phyloP scores from a whole-genome alignment of 2,329 filamentous ascomycete genomes.

The Ophiostoma ips region DNA sequence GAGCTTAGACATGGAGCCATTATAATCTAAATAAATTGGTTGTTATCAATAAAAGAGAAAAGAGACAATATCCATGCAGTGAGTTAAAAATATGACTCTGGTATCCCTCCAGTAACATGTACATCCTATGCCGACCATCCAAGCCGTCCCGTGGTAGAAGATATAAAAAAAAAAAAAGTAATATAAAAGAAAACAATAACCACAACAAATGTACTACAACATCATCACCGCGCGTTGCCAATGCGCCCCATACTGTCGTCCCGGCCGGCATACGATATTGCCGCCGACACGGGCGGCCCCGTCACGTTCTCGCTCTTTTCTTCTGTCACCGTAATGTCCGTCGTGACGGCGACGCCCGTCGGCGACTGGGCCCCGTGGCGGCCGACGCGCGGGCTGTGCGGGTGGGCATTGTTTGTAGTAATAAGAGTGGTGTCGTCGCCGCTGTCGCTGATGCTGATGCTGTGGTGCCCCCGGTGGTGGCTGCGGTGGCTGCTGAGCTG shows the following conservation, averaged over 20 bases:
- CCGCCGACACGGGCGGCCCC: background rate
- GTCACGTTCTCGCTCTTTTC: background rate
- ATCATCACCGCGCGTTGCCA: background rate
- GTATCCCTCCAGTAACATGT: too few species aligned
- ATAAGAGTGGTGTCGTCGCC: background rate
- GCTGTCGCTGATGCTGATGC: background rate
- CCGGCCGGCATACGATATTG: background rate
- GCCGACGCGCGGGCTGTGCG: background rate
- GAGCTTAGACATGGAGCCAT: too few species aligned
- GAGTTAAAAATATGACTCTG: too few species aligned
- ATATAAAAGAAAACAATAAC: background rate
- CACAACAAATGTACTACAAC: background rate
- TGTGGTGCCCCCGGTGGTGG: background rate
- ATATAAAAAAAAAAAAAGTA: background rate
- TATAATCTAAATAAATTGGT: too few species aligned
- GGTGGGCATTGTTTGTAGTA: background rate
- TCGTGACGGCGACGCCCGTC: slow-evolving; percentile 1
- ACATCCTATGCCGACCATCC: too few species aligned
- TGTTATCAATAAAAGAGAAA: too few species aligned
- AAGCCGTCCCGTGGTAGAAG: background rate
- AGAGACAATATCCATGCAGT: too few species aligned
- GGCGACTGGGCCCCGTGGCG: background rate
- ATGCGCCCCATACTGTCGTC: background rate
- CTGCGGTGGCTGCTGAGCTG: background rate
- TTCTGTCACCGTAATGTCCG: background rate